phyloP scores from a whole-genome alignment of 2,329 filamentous ascomycete genomes.

The Nothophaeocryptopus gaeumannii region DNA sequence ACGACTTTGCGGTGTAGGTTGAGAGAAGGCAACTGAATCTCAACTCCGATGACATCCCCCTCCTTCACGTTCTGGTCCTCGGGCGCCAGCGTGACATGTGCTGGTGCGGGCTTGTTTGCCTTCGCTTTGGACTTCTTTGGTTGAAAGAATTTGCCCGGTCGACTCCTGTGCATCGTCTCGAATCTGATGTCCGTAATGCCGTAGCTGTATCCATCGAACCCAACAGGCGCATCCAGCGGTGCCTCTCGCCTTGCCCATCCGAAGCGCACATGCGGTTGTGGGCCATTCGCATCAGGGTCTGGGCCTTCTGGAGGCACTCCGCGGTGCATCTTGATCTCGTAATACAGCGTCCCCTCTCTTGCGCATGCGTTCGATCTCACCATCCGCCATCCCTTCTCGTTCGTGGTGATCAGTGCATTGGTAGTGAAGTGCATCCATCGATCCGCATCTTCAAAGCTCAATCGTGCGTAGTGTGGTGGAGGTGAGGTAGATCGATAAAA shows the following conservation, averaged over 20 bases:
- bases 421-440: constrained; percentile 75
- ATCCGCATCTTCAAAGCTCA: constrained; percentile 91
- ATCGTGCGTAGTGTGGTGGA: constrained; percentile 74
- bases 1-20: constrained; percentile 84
- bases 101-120: constrained; percentile 41
- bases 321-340: constrained; percentile 84
- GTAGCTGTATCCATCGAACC: constrained; percentile 91
- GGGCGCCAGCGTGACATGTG: constrained; percentile 28
- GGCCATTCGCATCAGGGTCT: constrained; percentile 36
- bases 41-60: constrained; percentile 89
- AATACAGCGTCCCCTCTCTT: constrained; percentile 87
- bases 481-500: constrained; percentile 89
- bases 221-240: constrained; percentile 76
- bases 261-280: constrained; percentile 68
- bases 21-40: constrained; percentile 86
- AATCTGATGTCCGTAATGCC: constrained; percentile 85
- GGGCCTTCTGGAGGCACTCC: constrained; percentile 59
- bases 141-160: constrained; percentile 78
- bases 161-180: constrained; percentile 89
- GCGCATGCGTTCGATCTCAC: constrained; percentile 86
- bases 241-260: constrained; percentile 83
- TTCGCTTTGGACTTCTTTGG: constrained; percentile 38
- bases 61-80: constrained; percentile 73
- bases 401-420: constrained; percentile 73
- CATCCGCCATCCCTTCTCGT: constrained; percentile 90